phyloP scores from a whole-genome alignment of 2,329 filamentous ascomycete species.

The Aspergillus candidus region DNA sequence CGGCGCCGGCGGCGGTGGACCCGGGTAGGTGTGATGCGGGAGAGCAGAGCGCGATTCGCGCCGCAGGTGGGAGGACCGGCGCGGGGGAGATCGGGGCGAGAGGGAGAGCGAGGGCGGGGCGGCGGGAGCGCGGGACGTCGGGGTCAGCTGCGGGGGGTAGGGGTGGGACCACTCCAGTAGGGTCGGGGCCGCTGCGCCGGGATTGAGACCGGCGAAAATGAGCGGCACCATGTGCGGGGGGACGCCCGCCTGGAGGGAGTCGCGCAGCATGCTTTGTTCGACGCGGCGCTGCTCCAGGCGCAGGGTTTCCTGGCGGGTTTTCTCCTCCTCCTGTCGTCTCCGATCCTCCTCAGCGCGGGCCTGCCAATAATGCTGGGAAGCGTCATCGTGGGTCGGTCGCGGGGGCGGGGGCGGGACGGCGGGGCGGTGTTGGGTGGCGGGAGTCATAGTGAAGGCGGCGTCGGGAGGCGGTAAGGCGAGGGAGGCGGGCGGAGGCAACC shows the following conservation, averaged over 20 bases:
- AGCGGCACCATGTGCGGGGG: constrained; percentile 69
- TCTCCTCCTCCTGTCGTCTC: constrained; percentile 63
- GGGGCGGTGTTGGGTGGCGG: constrained; percentile 41
- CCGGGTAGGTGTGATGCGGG: constrained; percentile 22
- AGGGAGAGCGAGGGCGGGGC: constrained; percentile 18
- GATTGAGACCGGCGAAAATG: constrained; percentile 67
- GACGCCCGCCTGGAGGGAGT: constrained; percentile 63
- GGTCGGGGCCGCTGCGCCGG: constrained; percentile 54
- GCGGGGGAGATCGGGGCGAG: constrained; percentile 15
- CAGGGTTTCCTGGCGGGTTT: constrained; percentile 55
- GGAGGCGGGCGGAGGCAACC: constrained; percentile 62
- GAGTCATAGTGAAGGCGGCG: constrained; percentile 25
- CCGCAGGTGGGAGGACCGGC: constrained; percentile 14
- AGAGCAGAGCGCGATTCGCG: constrained; percentile 23
- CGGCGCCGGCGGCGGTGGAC: constrained; percentile 19
- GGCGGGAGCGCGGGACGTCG: constrained; percentile 14
- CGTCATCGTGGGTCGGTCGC: constrained; percentile 62
- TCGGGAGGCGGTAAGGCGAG: constrained; percentile 52
- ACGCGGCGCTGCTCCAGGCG: constrained; percentile 66
- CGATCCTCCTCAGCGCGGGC: constrained; percentile 67
- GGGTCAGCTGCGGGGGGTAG: constrained; percentile 46
- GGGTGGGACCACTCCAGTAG: constrained; percentile 65
- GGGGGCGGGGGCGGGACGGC: constrained; percentile 56
- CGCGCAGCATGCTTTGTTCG: constrained; percentile 65
- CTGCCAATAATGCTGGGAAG: constrained; percentile 65